Conservation (phyloP, 805 yeast genomes). For the Starmerella ratchasimensis region DNA sequence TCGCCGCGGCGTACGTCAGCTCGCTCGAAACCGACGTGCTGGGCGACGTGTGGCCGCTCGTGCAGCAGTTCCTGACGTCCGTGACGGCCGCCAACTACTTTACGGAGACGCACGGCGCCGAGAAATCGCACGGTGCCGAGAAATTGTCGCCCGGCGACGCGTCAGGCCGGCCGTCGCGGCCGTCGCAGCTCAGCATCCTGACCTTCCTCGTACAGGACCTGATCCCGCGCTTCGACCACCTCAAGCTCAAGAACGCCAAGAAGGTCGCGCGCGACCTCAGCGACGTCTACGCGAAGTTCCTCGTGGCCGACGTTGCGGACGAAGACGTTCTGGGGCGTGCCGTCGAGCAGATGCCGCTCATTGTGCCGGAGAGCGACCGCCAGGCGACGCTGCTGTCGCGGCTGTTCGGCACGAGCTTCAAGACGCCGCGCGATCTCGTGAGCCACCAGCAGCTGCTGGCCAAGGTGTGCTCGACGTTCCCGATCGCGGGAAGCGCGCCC, state of each 20-base stretch:
- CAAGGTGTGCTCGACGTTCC: constrained; percentile 3
- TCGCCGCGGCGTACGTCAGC: constrained; percentile 46
- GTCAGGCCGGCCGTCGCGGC: neutral
- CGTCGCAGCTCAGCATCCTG: neutral
- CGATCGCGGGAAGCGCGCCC: constrained; percentile 20
- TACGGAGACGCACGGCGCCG: too few species aligned
- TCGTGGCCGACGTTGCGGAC: constrained; percentile 12
- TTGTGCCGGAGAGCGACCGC: constrained; percentile 50
- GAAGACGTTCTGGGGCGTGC: constrained; percentile 25
- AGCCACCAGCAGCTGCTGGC: constrained; percentile 6
- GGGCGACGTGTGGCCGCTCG: constrained; percentile 60
- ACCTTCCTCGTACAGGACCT: constrained; percentile 5
- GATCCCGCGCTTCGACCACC: constrained; percentile 10
- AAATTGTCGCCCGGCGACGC: neutral
- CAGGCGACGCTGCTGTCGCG: constrained; percentile 36
- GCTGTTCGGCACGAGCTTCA: constrained; percentile 29
- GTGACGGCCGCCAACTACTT: constrained; percentile 33
- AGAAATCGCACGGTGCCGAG: neutral
- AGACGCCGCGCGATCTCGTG: constrained; percentile 6
- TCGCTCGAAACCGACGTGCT: constrained; percentile 63
- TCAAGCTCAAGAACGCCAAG: constrained; percentile 8
- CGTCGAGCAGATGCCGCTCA: constrained; percentile 30
- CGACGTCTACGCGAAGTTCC: constrained; percentile 31
- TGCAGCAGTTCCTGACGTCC: constrained; percentile 48
- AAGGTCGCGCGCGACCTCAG: constrained; percentile 44